phyloP scores from a whole-genome alignment of 192 early-diverging fungal species.

The Entomortierella beljakovae region DNA sequence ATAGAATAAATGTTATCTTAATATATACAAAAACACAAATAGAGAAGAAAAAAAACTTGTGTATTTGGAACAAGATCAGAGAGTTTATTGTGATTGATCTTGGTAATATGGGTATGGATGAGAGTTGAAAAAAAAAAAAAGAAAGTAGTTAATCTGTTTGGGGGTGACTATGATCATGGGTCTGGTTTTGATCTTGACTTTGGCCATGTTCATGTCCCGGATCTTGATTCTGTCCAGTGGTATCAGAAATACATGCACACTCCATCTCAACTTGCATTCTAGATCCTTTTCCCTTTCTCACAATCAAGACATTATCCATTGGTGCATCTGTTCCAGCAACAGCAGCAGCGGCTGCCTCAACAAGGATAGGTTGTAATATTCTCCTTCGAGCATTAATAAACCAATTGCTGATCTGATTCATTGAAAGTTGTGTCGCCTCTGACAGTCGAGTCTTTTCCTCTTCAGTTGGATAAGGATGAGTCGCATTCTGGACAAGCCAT shows the following conservation, averaged over 20 bases:
- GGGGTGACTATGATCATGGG: neutral
- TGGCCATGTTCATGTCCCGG: neutral
- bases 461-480: slow-evolving; percentile 77
- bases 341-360: slow-evolving; percentile 37
- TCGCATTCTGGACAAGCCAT: slow-evolving; percentile 70
- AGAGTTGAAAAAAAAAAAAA: too few relatives aligned
- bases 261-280: slow-evolving; percentile 57
- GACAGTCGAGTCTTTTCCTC: slow-evolving; percentile 67
- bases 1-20: neutral
- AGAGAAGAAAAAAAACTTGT: neutral
- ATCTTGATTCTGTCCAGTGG: neutral
- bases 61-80: neutral
- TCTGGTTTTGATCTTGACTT: slow-evolving; percentile 1
- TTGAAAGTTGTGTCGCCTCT: slow-evolving; percentile 63
- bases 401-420: slow-evolving; percentile 82
- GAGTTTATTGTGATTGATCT: too few relatives aligned
- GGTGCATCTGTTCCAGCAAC: slow-evolving; percentile 49
- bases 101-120: too few relatives aligned
- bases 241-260: neutral
- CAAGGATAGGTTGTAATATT: slow-evolving; percentile 45
- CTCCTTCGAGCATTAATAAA: slow-evolving; percentile 79
- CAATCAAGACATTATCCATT: slow-evolving; percentile 49
- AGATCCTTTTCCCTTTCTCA: slow-evolving; percentile 51
- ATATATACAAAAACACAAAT: neutral
- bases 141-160: too few relatives aligned